Percentiles rank a stretch among this genome's conserved stretches.
Evolutionary conservation across 1,284 basidiomycete genomes (phyloP).

Genomic region (Ceratobasidium theobromae): DNA sequence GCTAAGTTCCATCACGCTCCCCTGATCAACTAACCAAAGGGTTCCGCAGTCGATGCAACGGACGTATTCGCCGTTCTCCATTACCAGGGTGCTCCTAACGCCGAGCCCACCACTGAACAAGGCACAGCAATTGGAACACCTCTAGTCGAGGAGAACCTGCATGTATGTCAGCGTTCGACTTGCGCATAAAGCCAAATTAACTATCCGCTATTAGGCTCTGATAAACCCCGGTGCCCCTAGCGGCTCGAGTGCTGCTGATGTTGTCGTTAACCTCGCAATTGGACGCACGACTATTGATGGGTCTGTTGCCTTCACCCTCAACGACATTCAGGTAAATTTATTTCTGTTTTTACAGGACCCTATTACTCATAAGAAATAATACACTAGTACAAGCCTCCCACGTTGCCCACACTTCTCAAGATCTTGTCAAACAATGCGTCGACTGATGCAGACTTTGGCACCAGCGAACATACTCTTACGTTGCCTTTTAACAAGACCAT

Average conservation of each 20-base stretch:
- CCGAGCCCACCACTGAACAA: constrained; percentile 26
- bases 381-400: constrained; percentile 15
- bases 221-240: constrained; percentile 21
- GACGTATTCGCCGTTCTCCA: constrained; percentile 25
- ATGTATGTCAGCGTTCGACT: neutral
- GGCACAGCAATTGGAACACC: constrained; percentile 11
- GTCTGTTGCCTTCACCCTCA: constrained; percentile 9
- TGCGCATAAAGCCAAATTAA: neutral
- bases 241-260: constrained; percentile 10
- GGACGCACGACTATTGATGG: constrained; percentile 13
- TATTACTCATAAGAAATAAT: too few species aligned
- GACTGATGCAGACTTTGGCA: constrained; percentile 12
- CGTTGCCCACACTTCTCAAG: constrained; percentile 7
- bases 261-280: constrained; percentile 1
- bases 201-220: constrained; percentile 1
- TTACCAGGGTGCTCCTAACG: constrained; percentile 11
- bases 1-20: neutral
- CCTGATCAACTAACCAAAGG: neutral
- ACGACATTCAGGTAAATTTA: neutral
- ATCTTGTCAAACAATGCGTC: constrained; percentile 27
- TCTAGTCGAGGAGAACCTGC: constrained; percentile 11
- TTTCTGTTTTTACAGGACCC: neutral
- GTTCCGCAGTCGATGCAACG: constrained; percentile 19
- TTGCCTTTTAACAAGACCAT: constrained; percentile 21
- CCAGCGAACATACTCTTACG: constrained; percentile 11